Base-by-base conservation (phyloP, 331 rosid species). In the Pyrus hybrid region DNA sequence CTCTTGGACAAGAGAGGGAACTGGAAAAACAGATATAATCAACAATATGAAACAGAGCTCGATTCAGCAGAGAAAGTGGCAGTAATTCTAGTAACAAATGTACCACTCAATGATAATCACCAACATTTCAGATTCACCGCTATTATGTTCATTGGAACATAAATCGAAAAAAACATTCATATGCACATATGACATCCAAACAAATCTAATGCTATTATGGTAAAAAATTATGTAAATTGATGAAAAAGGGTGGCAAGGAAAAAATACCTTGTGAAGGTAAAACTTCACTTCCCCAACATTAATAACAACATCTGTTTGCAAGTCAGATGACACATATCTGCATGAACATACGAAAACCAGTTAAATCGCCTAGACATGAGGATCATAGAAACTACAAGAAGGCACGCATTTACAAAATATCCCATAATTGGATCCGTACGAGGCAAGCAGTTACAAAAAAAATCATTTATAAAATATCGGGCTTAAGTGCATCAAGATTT, bases 1-100 rank as follows among this genome's bases (percentile, higher is more conserved):
- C 99, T 89, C 91, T 92, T 95, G 75, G 93, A 92, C 83, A 95
- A 80, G 47, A 95, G 85, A 77, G 99, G 97, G 79, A 92, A 95
- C 99, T 95, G 81, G 35, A 80, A 71, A 75, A n/a, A 80, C 77
- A 87, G 49, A 66, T 57, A 43, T 73, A 56, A 41, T 32, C 51
- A 77, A 77, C 33, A 56, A 17, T 22, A 53, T 4, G 32, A 21
- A 65, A 30, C 26, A 71, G n/a, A 74, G 57, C 13, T 64, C 29
- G 70, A 18, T 72, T 58, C 26, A 67, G 25, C 14, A 58, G 4
- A 16, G 75, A 21, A 53, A 54, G 35, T 18, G n/a, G 51, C 57
- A 33, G 7, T 22, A 58, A 35, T 16, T 35, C 20, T 72, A 58
- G 22, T 3, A 23, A 11, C 17, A 17, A 72, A 72, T 60, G 7